Percentiles rank a stretch among this genome's conserved stretches.
These are phyloP conservation scores for Sphaerosporella brunnea DNA, from an alignment of 495 filamentous ascomycete genomes.

Conservation along the genomic window DNA sequence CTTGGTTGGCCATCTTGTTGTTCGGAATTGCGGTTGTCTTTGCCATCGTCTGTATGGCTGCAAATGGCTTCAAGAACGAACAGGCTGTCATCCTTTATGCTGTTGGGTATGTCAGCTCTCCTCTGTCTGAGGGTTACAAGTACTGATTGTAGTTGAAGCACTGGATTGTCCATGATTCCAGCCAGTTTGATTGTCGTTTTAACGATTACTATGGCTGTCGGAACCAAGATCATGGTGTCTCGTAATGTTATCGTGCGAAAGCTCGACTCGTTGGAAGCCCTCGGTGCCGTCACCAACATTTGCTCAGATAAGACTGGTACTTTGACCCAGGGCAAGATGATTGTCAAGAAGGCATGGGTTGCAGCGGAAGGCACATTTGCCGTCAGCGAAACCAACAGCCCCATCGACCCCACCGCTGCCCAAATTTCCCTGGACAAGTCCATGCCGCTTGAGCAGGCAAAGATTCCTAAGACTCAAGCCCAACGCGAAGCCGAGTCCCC, in stretches of 20 bases:
- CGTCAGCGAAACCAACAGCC: constrained; percentile 37
- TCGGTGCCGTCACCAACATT: constrained; percentile 53
- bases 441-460: constrained; percentile 27
- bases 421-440: constrained; percentile 31
- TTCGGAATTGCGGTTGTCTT: constrained; percentile 34
- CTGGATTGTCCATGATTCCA: constrained; percentile 43
- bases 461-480: constrained; percentile 21
- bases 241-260: constrained; percentile 36
- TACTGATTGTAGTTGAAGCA: constrained; percentile 25
- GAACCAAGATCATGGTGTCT: constrained; percentile 35
- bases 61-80: constrained; percentile 31
- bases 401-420: constrained; percentile 39
- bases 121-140: too few species aligned
- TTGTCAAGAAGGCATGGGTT: constrained; percentile 38
- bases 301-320: constrained; percentile 61
- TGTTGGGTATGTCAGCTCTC: constrained; percentile 28
- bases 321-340: constrained; percentile 50
- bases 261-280: constrained; percentile 37
- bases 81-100: constrained; percentile 37
- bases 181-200: constrained; percentile 36
- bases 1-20: constrained; percentile 33
- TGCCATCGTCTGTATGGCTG: constrained; percentile 34
- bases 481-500: constrained; percentile 10
- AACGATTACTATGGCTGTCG: constrained; percentile 39
- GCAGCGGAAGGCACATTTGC: constrained; percentile 41